phyloP scores from a whole-genome alignment of 345 rosid species.

The Conringia planisiliqua region DNA sequence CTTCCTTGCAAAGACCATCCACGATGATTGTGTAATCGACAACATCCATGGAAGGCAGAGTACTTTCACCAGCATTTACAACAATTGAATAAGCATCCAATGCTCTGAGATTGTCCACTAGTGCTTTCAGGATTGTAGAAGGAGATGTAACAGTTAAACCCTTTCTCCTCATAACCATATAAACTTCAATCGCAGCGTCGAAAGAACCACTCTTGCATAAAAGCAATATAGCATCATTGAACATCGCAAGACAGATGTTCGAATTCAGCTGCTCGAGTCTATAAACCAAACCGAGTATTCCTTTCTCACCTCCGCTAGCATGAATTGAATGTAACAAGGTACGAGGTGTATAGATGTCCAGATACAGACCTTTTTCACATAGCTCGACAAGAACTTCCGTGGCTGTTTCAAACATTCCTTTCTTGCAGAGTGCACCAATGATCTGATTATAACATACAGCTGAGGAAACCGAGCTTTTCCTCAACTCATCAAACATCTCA shows the following conservation, averaged over 20 bases:
- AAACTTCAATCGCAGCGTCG: slow-evolving; percentile 45
- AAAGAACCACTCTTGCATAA: slow-evolving; percentile 56
- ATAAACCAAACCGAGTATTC: slow-evolving; percentile 46
- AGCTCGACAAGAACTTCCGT: slow-evolving; percentile 55
- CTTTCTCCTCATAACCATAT: slow-evolving; percentile 46
- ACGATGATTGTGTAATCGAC: slow-evolving; percentile 57
- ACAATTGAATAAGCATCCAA: slow-evolving; percentile 63
- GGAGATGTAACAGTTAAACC: slow-evolving; percentile 36
- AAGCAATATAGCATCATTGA: slow-evolving; percentile 47
- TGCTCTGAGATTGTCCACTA: slow-evolving; percentile 48
- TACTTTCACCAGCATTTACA: slow-evolving; percentile 36
- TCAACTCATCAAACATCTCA: slow-evolving; percentile 70
- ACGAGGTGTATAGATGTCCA: slow-evolving; percentile 38
- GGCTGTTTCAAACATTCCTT: slow-evolving; percentile 59
- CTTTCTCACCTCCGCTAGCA: slow-evolving; percentile 40
- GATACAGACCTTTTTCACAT: slow-evolving; percentile 43
- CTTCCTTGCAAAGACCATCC: slow-evolving; percentile 71
- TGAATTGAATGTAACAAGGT: slow-evolving; percentile 45
- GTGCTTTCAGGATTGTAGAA: slow-evolving; percentile 41
- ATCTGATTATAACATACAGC: slow-evolving; percentile 58
- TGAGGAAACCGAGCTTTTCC: slow-evolving; percentile 46
- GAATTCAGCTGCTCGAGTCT: slow-evolving; percentile 41
- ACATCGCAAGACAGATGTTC: slow-evolving; percentile 34
- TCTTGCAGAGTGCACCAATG: slow-evolving; percentile 59
- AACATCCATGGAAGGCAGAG: slow-evolving; percentile 50